Percentiles rank a stretch among this genome's conserved stretches.
phyloP scores from a whole-genome alignment of 139 green algal species.

The Pleodorina starrii region DNA sequence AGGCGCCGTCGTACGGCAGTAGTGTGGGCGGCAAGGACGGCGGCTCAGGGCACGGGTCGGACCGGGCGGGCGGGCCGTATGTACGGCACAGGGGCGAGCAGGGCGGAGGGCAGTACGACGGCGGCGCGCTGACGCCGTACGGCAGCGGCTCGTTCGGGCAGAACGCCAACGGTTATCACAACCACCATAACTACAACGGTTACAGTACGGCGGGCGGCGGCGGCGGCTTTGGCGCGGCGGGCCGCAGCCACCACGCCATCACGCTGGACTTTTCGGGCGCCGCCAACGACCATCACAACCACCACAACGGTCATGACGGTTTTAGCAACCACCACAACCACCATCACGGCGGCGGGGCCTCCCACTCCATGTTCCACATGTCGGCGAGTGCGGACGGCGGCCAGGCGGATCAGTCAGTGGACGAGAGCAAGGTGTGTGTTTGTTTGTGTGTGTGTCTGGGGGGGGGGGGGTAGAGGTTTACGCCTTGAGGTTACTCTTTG shows the following conservation, averaged over 20 bases:
- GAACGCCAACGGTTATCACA: neutral
- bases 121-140: too few relatives aligned
- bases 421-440: constrained; percentile 43
- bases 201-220: too few relatives aligned
- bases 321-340: neutral
- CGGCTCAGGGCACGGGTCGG: neutral
- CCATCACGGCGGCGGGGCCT: neutral
- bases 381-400: neutral
- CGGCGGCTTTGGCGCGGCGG: too few relatives aligned
- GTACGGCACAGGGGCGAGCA: constrained; percentile 15
- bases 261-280: constrained; percentile 14
- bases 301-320: neutral
- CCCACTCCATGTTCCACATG: neutral
- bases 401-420: neutral
- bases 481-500: too few relatives aligned
- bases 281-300: neutral
- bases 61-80: constrained; percentile 1
- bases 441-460: too few relatives aligned
- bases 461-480: too few relatives aligned
- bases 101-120: neutral
- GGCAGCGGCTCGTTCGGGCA: neutral
- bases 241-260: constrained; percentile 44
- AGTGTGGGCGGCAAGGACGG: neutral
- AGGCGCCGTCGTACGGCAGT: neutral
- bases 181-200: neutral